A percentile compares a stretch with the other conserved stretches of the same genome.
phyloP scores from a whole-genome alignment of 768 basidiomycete genomes.

The Hysterangium stoloniferum region DNA sequence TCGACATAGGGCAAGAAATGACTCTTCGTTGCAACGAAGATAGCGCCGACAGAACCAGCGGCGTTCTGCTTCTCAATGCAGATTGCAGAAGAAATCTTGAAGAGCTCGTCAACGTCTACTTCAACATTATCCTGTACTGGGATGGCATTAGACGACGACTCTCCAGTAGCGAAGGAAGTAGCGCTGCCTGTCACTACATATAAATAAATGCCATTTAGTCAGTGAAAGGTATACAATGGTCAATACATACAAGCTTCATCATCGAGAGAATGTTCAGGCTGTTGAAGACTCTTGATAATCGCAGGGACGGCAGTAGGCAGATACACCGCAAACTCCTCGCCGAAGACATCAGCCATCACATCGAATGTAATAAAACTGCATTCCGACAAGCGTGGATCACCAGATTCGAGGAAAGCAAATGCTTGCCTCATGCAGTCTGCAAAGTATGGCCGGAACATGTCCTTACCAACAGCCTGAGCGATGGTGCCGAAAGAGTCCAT shows the following conservation, averaged over 20 bases:
- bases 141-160: constrained; percentile 65
- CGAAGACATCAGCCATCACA: constrained; percentile 96
- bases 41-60: constrained; percentile 87
- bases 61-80: constrained; percentile 99
- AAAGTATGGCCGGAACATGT: constrained; percentile 92
- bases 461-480: constrained; percentile 92
- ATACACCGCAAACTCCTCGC: constrained; percentile 86
- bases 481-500: constrained; percentile 99
- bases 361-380: constrained; percentile 98
- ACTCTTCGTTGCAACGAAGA: constrained; percentile 73
- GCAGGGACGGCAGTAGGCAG: constrained; percentile 81
- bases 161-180: constrained; percentile 64
- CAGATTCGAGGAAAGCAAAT: constrained; percentile 82
- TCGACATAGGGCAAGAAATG: constrained; percentile 93
- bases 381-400: constrained; percentile 81
- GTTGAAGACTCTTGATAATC: constrained; percentile 73
- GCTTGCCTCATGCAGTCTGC: constrained; percentile 94
- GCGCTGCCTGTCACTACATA: constrained; percentile 19
- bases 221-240: constrained; percentile 2
- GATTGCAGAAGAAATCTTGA: constrained; percentile 91
- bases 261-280: constrained; percentile 61
- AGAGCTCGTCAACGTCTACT: constrained; percentile 75
- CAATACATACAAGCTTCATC: constrained; percentile 30
- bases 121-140: constrained; percentile 52
- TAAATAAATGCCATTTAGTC: background rate